Evolutionary conservation across 192 early-diverging fungal species (phyloP).

Genomic region (Coemansia erecta): DNA sequence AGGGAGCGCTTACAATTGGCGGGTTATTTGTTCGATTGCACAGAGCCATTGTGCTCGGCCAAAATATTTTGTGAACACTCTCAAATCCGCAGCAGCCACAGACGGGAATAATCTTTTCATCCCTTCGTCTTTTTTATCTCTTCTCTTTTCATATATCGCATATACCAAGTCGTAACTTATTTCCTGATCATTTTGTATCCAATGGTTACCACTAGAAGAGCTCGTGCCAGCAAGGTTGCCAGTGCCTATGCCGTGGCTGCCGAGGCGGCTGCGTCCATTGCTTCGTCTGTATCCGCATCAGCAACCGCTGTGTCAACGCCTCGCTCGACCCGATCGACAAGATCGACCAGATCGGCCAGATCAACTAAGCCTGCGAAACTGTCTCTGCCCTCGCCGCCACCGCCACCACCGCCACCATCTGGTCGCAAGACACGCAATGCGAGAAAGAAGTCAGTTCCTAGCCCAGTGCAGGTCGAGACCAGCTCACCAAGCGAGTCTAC

Average conservation of each 20-base stretch:
- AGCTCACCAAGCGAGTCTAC: not conserved
- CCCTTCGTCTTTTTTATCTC: not conserved
- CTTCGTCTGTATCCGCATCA: not conserved
- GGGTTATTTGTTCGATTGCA: not conserved
- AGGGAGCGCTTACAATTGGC: no score
- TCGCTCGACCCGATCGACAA: not conserved
- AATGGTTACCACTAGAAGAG: slow-evolving; percentile 11
- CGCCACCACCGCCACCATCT: not conserved
- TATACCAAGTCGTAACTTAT: not conserved
- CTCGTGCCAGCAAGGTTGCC: no score
- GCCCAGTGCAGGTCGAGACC: no score
- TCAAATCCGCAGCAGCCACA: not conserved
- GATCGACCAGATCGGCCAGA: not conserved
- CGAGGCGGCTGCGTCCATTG: not conserved
- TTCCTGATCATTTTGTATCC: not conserved
- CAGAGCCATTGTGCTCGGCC: not conserved
- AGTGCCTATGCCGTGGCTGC: not conserved
- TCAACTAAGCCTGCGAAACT: not conserved
- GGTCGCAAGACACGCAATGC: no score
- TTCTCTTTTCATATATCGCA: not conserved
- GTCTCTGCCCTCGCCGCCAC: not conserved
- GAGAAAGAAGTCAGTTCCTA: no score
- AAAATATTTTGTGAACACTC: not conserved
- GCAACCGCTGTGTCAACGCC: slow-evolving; percentile 19
- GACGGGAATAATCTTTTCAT: not conserved